phyloP scores from a whole-genome alignment of 1,284 basidiomycete genomes.

The Termitomyces sp. region DNA sequence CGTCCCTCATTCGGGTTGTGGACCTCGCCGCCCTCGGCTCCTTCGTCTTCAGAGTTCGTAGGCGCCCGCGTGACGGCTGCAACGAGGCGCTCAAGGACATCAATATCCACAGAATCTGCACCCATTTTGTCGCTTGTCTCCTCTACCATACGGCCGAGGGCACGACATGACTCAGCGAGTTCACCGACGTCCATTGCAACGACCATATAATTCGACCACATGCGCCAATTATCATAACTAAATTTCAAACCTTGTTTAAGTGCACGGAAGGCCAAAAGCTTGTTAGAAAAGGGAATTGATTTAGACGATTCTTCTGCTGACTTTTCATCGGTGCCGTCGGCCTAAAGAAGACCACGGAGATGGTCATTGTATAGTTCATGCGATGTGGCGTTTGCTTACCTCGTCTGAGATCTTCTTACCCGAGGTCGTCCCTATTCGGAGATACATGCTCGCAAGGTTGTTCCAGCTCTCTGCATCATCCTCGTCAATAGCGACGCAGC shows the following conservation, averaged over 20 bases:
- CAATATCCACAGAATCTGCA: constrained; percentile 65
- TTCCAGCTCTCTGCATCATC: constrained; percentile 99
- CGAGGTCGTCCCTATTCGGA: constrained; percentile 69
- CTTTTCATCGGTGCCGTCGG: not conserved
- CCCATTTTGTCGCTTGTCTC: constrained; percentile 67
- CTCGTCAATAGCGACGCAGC: constrained; percentile 88
- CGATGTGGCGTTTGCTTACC: constrained; percentile 11
- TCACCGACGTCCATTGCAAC: constrained; percentile 93
- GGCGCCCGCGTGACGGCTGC: constrained; percentile 72
- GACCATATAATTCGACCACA: constrained; percentile 99
- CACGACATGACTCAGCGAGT: constrained; percentile 82
- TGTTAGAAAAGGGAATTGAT: constrained; percentile 61
- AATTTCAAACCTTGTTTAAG: constrained; percentile 85
- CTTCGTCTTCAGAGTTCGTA: constrained; percentile 33
- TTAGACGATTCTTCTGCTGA: constrained; percentile 16
- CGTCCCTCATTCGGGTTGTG: constrained; percentile 60
- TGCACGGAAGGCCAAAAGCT: constrained; percentile 90
- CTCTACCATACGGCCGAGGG: constrained; percentile 80
- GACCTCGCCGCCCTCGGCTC: constrained; percentile 18
- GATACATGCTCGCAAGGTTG: constrained; percentile 93
- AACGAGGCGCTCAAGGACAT: constrained; percentile 83
- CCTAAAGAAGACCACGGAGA: not conserved
- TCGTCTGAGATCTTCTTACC: constrained; percentile 19
- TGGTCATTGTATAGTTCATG: not conserved
- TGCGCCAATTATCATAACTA: constrained; percentile 90